Evolutionary conservation across 2,329 filamentous ascomycete species (phyloP).

Genomic region (Colletotrichum filicis): DNA sequence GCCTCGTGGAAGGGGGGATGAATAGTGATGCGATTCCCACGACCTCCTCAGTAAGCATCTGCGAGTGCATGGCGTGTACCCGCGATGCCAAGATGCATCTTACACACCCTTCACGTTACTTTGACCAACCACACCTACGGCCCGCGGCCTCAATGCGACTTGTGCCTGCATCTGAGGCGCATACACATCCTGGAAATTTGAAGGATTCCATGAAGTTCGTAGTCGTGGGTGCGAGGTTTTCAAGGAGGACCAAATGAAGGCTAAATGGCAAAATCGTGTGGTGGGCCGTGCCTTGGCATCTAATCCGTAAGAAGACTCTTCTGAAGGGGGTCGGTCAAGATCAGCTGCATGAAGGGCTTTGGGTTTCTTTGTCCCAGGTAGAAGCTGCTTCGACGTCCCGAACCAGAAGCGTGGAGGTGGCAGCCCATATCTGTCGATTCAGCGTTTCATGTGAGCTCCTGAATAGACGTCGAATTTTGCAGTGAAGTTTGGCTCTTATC

Average conservation of each 20-base stretch:
- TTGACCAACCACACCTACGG: conserved; percentile 1
- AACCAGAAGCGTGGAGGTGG: neutral
- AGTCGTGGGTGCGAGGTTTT: neutral
- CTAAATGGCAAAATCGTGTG: neutral
- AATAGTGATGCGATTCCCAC: neutral
- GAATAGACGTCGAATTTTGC: neutral
- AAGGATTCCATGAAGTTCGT: neutral
- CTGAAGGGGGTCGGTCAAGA: no score
- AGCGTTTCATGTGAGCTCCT: neutral
- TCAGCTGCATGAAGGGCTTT: neutral
- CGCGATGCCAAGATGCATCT: conserved; percentile 25
- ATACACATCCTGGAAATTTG: neutral
- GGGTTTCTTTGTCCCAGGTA: neutral
- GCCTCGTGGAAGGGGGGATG: neutral
- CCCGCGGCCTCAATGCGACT: conserved; percentile 1
- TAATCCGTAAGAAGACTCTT: neutral
- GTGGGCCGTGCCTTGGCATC: neutral
- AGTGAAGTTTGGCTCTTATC: neutral
- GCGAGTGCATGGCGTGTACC: neutral
- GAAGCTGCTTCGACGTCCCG: neutral
- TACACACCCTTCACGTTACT: conserved; percentile 7
- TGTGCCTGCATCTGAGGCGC: conserved; percentile 30
- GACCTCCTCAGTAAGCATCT: conserved; percentile 5
- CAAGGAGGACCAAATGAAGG: neutral
- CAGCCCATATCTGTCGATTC: neutral